These are phyloP conservation scores for Russula dissimulans DNA, from an alignment of 768 basidiomycete species.

Conservation along the genomic window DNA sequence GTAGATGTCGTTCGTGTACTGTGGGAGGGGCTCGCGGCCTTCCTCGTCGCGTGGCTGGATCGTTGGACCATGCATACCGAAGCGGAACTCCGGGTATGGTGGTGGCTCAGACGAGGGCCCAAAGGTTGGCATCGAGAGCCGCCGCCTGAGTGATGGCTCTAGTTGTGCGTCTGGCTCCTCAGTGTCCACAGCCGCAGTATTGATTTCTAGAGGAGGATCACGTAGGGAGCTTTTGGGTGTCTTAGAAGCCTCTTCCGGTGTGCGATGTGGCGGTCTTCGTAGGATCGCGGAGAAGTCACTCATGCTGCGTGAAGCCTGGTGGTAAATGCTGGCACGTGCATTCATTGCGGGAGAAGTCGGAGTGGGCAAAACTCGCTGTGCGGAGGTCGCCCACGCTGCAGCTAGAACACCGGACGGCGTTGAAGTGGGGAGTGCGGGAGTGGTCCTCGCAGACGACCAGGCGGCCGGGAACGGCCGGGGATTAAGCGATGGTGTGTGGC, in stretches of 20 bases:
- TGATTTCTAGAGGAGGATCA: neutral
- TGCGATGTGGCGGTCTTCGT: neutral
- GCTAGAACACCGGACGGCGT: neutral
- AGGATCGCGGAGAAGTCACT: constrained; percentile 15
- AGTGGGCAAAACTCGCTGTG: constrained; percentile 23
- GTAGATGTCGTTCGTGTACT: constrained; percentile 74
- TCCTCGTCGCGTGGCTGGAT: constrained; percentile 67
- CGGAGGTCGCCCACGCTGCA: neutral
- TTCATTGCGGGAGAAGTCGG: constrained; percentile 16
- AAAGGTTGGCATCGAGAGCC: constrained; percentile 64
- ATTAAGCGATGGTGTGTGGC: neutral
- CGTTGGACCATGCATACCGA: constrained; percentile 19
- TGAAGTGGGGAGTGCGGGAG: constrained; percentile 14
- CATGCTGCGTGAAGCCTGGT: constrained; percentile 18
- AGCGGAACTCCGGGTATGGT: constrained; percentile 49
- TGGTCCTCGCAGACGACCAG: constrained; percentile 1
- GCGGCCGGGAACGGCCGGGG: neutral
- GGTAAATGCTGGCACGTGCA: constrained; percentile 9
- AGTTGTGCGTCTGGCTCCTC: neutral
- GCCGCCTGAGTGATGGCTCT: constrained; percentile 42
- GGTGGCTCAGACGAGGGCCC: constrained; percentile 51
- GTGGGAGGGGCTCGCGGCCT: constrained; percentile 69
- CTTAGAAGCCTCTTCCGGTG: neutral
- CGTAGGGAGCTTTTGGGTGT: constrained; percentile 4
- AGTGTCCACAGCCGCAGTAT: neutral